Conservation (phyloP, 139 green algal species). For the Chlamydomonas eustigma region DNA sequence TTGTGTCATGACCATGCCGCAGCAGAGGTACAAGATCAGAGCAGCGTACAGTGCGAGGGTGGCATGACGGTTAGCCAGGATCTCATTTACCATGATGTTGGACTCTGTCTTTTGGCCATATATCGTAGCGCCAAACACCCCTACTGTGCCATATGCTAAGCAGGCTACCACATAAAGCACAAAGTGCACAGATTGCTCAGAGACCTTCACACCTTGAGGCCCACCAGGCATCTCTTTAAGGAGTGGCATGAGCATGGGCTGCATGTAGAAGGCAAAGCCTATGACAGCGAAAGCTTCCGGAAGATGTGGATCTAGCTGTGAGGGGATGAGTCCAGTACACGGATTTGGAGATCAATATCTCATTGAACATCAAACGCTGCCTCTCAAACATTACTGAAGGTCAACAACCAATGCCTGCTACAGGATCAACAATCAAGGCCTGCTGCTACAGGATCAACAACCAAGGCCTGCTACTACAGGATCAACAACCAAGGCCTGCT, state of each 20-base stretch:
- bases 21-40: conserved; percentile 43
- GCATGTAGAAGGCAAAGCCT: conserved; percentile 64
- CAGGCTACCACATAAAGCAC: conserved; percentile 43
- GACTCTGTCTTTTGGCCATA: conserved; percentile 42
- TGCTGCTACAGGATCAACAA: too few species aligned
- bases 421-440: too few species aligned
- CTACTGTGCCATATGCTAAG: conserved; percentile 37
- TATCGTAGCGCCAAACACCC: conserved; percentile 45
- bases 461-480: too few species aligned
- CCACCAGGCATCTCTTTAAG: conserved; percentile 49
- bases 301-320: conserved; percentile 34
- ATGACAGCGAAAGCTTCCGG: conserved; percentile 57
- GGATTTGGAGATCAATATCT: too few species aligned
- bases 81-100: conserved; percentile 50
- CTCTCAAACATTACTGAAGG: too few species aligned
- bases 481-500: too few species aligned
- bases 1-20: conserved; percentile 57
- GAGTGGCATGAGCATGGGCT: conserved; percentile 52
- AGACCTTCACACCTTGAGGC: conserved; percentile 13
- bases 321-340: too few species aligned
- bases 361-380: too few species aligned
- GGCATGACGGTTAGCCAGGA: conserved; percentile 22
- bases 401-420: too few species aligned
- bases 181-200: conserved; percentile 42
- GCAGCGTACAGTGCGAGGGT: conserved; percentile 43